phyloP scores from a whole-genome alignment of 2,329 filamentous ascomycete genomes.

The Ceratocystis huliohia region DNA sequence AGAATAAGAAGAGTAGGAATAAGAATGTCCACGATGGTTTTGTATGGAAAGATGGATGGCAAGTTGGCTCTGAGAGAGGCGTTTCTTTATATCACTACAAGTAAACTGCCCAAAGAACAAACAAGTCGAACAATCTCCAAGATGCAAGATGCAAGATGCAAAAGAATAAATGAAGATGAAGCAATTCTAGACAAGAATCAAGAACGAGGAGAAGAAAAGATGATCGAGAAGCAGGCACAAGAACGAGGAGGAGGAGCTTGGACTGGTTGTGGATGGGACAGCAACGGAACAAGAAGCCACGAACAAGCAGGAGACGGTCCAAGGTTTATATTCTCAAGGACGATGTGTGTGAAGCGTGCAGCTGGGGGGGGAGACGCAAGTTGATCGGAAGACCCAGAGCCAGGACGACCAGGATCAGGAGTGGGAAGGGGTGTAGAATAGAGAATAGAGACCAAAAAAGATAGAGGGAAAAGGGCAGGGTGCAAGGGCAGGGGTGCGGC shows the following conservation, averaged over 20 bases:
- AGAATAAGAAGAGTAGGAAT: not conserved
- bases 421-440: not conserved
- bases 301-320: conserved; percentile 12
- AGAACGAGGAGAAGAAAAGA: not conserved
- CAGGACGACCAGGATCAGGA: not conserved
- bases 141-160: not conserved
- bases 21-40: not conserved
- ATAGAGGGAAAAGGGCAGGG: not conserved
- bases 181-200: not conserved
- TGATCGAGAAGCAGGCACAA: conserved; percentile 5
- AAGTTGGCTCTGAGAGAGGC: not conserved
- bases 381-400: conserved; percentile 1
- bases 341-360: not conserved
- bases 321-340: conserved; percentile 20
- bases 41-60: not conserved
- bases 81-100: not conserved
- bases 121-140: not conserved
- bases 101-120: not conserved
- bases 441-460: not conserved
- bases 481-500: not conserved
- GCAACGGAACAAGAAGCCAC: conserved; percentile 13
- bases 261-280: conserved; percentile 14
- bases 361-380: no score
- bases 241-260: conserved; percentile 14
- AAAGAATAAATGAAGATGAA: not conserved